Base-by-base conservation (phyloP, 2,329 filamentous ascomycete species). In the Cordyceps pruinosa region DNA sequence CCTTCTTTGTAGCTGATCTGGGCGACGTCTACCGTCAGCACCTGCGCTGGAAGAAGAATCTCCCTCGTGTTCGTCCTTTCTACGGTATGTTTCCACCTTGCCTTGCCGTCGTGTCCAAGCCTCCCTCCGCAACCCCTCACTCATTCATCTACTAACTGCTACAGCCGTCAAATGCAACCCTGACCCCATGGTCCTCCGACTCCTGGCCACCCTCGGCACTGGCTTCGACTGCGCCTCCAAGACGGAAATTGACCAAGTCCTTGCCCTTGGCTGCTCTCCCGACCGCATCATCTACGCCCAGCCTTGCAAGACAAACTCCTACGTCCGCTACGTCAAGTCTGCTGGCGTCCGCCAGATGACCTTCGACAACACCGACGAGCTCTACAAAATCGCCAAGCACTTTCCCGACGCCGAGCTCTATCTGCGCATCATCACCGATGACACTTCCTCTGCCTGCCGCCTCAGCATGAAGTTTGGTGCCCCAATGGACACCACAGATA, bases 141-240 rank as follows among this genome's bases (percentile, higher is more conserved):
- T 19, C 25, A 12, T 32, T 17, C 35, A 39, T 25, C 25, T 39
- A 26, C 60, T 61, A 35, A 63, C 39, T 10, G 23, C 4, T 13
- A 13, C 65, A 93, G 93, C 93, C 65, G 93, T 99, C 79, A 99
- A 99, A 78, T 99, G 94, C 78, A 99, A 99, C 81, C 92, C 93
- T 28, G 93, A 99, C 75, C 84, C 87, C 49, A 86, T 89, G 75
- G 87, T 99, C 62, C 81, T 99, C 64, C 87, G 87, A 69, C 88
- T 99, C 64, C 86, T 99, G 68, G 85, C 90, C 61, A 86, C 85
- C 64, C 82, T 99, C 63, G 94, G 93, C 68, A 92, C 90, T 63
- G 94, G 94, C 67, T 99, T 99, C 72, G 94, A 99, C 75, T 99
- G 94, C 75, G 94, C 94, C 62, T 97, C 93, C 74, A 97, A 97